phyloP scores from a whole-genome alignment of 1,284 basidiomycete species.

The Lentinula novae-zelandiae region DNA sequence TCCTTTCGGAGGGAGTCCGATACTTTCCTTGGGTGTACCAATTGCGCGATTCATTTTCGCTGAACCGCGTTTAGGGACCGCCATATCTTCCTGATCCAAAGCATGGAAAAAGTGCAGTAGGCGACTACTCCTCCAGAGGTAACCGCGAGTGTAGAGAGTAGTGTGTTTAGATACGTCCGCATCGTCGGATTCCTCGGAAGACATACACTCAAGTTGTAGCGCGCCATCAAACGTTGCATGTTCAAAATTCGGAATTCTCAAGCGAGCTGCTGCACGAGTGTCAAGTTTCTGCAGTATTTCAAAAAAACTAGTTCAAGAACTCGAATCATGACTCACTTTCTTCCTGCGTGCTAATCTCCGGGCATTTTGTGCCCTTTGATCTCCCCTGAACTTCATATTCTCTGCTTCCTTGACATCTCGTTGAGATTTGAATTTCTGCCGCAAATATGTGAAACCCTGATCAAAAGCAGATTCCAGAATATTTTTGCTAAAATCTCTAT shows the following conservation, averaged over 20 bases:
- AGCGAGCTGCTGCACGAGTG: constrained; percentile 54
- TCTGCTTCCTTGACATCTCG: constrained; percentile 40
- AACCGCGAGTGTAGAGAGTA: constrained; percentile 49
- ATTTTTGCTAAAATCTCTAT: constrained; percentile 62
- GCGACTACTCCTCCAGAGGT: constrained; percentile 60
- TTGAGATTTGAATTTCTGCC: constrained; percentile 63
- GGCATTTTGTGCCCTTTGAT: constrained; percentile 54
- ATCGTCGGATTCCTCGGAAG: constrained; percentile 67
- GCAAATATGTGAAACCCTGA: constrained; percentile 62
- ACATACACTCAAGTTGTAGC: constrained; percentile 71
- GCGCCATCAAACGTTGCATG: constrained; percentile 65
- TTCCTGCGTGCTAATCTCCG: constrained; percentile 59
- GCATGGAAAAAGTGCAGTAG: constrained; percentile 52
- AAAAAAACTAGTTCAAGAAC: constrained; percentile 6
- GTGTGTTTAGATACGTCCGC: constrained; percentile 26
- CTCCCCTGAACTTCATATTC: constrained; percentile 47
- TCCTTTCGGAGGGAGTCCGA: constrained; percentile 57
- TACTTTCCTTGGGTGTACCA: constrained; percentile 57
- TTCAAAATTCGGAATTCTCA: constrained; percentile 47
- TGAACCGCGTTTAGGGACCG: constrained; percentile 51
- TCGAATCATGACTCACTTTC: constrained; percentile 35
- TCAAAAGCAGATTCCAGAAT: constrained; percentile 62
- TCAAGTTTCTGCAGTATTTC: constrained; percentile 51
- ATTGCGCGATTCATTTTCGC: constrained; percentile 49
- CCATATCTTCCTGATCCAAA: constrained; percentile 53